phyloP scores from a whole-genome alignment of 2,329 filamentous ascomycete species.

The Lachnum nothofagi region DNA sequence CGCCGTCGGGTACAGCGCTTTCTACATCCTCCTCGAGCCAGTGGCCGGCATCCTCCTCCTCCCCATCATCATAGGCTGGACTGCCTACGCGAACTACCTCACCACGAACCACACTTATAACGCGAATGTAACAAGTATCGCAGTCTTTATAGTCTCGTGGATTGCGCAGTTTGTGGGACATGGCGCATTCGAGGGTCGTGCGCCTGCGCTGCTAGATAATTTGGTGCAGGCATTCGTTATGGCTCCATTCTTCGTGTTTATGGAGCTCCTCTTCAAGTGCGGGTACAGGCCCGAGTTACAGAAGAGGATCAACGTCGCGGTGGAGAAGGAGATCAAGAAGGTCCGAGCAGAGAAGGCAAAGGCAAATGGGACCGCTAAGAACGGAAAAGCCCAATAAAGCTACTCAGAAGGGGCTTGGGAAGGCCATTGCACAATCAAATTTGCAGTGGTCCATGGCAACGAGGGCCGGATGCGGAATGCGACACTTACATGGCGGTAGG shows the following conservation, averaged over 20 bases:
- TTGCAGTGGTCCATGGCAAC: too few relatives aligned
- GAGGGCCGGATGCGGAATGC: too few relatives aligned
- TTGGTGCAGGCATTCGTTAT: constrained; percentile 86
- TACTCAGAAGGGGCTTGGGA: background rate
- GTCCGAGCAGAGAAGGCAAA: constrained; percentile 60
- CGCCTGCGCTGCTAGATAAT: constrained; percentile 86
- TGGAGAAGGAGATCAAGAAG: constrained; percentile 71
- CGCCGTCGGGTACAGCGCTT: constrained; percentile 63
- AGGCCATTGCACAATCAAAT: too few relatives aligned
- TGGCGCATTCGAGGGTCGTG: constrained; percentile 79
- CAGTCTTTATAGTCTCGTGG: constrained; percentile 71
- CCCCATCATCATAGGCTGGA: constrained; percentile 68
- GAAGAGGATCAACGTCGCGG: constrained; percentile 69
- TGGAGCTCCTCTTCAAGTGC: constrained; percentile 83
- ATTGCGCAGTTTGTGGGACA: constrained; percentile 88
- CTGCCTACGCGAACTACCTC: constrained; percentile 71
- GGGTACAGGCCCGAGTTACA: constrained; percentile 89
- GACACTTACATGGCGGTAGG: too few relatives aligned
- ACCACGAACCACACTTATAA: constrained; percentile 44
- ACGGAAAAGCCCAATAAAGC: constrained; percentile 45
- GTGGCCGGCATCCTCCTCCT: constrained; percentile 78
- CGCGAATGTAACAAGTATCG: constrained; percentile 55
- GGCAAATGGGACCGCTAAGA: constrained; percentile 38
- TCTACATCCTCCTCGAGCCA: constrained; percentile 90
- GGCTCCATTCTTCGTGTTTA: constrained; percentile 94